Evolutionary conservation across 1,284 basidiomycete genomes (phyloP), one percentile per base, ranked within the genome.

Genomic region (Cryptococcus wingfieldii): DNA sequence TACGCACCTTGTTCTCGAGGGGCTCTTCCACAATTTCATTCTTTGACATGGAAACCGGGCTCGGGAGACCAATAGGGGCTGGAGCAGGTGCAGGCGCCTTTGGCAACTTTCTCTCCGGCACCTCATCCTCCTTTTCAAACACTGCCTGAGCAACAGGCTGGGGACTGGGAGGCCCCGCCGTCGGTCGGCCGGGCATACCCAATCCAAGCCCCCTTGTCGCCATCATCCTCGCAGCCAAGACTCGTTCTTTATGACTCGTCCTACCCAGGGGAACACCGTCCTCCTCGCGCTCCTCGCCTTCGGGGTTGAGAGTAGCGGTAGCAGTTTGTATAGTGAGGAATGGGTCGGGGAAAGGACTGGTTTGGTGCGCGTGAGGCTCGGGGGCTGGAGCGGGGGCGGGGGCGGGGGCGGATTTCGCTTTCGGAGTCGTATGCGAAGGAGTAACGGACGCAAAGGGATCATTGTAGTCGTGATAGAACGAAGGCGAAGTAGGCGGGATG

Each of bases 261-360:
- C 84, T 82, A n/a, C 86, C 87, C 41, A 86, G 83, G 1, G 86
- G 86, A 28, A 87, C 76, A 1, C 86, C 86, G 54, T 81, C 83
- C 68, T 87, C 86, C 37, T 82, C 71, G 47, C 82, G 80, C 12
- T 77, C 72, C 37, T 39, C 27, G 18, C 13, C 7, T 10, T 50
- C 31, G 25, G 45, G 23, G 16, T 31, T 19, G 6, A 71, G 51
- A 12, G 71, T 58, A 9, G 69, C 64, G 0, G 74, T 76, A 25
- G 70, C 72, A 1, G 77, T 77, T 54, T 75, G 69, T 34, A 77
- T 66, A 2, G 74, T 75, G 50, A 77, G 66, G 67, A 77, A 78
- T 5, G 77, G 76, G 54, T 78, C 77, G 19, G 70, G 70, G 34
- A 78, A 61, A 8, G 69, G 54, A 2, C 76, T 75, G 13, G 60